Conservation (phyloP, 768 basidiomycete genomes). For the Pulveroboletus sp. region DNA sequence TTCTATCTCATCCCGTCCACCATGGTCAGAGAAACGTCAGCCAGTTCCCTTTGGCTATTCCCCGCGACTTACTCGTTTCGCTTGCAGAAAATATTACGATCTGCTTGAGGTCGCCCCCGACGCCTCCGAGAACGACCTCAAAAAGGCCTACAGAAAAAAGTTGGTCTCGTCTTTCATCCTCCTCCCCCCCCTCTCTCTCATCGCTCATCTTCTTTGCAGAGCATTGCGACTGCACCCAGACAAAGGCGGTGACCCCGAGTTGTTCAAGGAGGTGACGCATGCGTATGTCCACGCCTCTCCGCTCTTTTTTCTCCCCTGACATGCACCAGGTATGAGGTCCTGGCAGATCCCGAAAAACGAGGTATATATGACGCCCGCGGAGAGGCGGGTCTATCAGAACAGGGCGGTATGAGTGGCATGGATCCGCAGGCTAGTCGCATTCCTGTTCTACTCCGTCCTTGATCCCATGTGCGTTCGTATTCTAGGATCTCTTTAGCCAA, state of each 20-base stretch:
- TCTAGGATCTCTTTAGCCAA: constrained; percentile 91
- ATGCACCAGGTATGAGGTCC: constrained; percentile 75
- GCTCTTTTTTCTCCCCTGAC: not conserved
- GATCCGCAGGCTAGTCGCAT: constrained; percentile 73
- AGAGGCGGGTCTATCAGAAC: constrained; percentile 84
- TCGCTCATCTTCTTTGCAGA: constrained; percentile 40
- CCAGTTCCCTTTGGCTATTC: not conserved
- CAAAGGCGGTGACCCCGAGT: constrained; percentile 93
- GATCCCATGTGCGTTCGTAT: not conserved
- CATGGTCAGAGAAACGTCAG: constrained; percentile 71
- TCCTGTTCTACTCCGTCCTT: not conserved
- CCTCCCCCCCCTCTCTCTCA: constrained; percentile 1
- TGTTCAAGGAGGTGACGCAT: constrained; percentile 96
- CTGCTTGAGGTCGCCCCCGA: constrained; percentile 78
- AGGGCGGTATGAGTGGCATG: constrained; percentile 92
- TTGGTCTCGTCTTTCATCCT: constrained; percentile 27
- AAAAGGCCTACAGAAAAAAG: constrained; percentile 97
- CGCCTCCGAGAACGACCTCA: constrained; percentile 80
- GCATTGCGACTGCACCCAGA: constrained; percentile 84
- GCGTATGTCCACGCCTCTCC: constrained; percentile 53
- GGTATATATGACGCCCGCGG: constrained; percentile 84
- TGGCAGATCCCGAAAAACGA: constrained; percentile 84
- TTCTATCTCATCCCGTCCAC: constrained; percentile 11
- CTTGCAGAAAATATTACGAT: constrained; percentile 81
- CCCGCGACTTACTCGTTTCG: not conserved